Base-by-base conservation (phyloP, 2,329 filamentous ascomycete species). In the Cryphonectria japonica region DNA sequence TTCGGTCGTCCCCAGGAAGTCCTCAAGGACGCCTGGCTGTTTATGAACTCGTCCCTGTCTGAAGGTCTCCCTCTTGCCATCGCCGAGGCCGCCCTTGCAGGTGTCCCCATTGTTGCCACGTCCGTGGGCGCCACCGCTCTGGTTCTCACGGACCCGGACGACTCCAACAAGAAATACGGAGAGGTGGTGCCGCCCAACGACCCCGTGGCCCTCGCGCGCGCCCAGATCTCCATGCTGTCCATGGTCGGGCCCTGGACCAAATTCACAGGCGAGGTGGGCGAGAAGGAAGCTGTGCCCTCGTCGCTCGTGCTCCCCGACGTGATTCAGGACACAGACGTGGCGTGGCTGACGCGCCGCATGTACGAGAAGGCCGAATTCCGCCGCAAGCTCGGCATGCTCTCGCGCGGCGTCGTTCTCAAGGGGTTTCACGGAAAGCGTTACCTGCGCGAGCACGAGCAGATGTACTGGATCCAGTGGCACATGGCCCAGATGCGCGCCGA, bases 121-220 rank as follows among this genome's bases (percentile, higher is more conserved):
- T 86, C 87, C 72, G 86, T 88, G 8, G 86, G 86, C 41, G 86
- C 86, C 11, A 87, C 85, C 1, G 82, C 86, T 2, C 82, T 86
- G 37, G 86, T 88, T 0, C 80, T 88, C n/a, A 88, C 86, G 0
- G 85, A 88, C 73, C 85, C 84, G 0, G 83, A 85, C 65, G 83
- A 85, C 66, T 81, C 82, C 63, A 83, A 81, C 26, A 76, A 75
- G 74, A 81, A 84, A 5, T 91, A 88, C 80, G 88, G 87, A 73
- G 88, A 88, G 70, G 87, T 91, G 6, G 88, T 91, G 2, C 86
- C 89, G 19, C 89, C 89, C 2, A 91, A 91, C 74, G 89, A 91
- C 76, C 84, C 88, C 4, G 83, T 84, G 52, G 85, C 86, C 5
- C 82, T 91, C 1, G 89, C 89, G 1, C 82, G 85, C 34, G 89